Conservation (phyloP, 2,329 filamentous ascomycete species). For the Sporothrix globosa region DNA sequence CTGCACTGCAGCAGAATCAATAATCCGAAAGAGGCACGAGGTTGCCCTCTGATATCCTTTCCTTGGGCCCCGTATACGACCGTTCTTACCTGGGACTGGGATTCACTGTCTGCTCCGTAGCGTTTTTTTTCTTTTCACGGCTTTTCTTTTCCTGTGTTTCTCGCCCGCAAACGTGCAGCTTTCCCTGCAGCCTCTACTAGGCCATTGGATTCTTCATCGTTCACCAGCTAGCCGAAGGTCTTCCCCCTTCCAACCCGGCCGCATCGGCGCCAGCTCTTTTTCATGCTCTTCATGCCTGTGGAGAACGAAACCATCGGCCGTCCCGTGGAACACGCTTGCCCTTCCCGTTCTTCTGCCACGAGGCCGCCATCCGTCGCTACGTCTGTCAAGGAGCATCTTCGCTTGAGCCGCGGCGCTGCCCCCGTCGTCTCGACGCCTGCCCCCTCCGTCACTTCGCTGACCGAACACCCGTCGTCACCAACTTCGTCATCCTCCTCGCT, state of each 20-base stretch:
- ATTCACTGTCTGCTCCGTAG: not conserved
- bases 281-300: constrained; percentile 31
- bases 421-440: not conserved
- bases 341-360: not conserved
- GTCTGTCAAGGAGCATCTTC: not conserved
- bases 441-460: constrained; percentile 8
- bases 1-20: not conserved
- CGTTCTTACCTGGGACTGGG: not conserved
- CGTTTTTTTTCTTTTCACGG: not conserved
- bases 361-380: not conserved
- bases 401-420: constrained; percentile 18
- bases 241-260: not conserved
- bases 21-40: not conserved
- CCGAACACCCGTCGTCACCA: constrained; percentile 25
- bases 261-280: not conserved
- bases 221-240: not conserved
- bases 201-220: not conserved
- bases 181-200: constrained; percentile 2
- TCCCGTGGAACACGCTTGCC: not conserved
- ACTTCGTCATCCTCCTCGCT: constrained; percentile 27
- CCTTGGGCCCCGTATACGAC: not conserved
- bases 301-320: constrained; percentile 22
- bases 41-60: not conserved
- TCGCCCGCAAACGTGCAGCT: not conserved
- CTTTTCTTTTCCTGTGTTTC: not conserved